These are phyloP conservation scores for Aspergillaceae sp. DNA, from an alignment of 2,329 filamentous ascomycete genomes.

Conservation along the genomic window DNA sequence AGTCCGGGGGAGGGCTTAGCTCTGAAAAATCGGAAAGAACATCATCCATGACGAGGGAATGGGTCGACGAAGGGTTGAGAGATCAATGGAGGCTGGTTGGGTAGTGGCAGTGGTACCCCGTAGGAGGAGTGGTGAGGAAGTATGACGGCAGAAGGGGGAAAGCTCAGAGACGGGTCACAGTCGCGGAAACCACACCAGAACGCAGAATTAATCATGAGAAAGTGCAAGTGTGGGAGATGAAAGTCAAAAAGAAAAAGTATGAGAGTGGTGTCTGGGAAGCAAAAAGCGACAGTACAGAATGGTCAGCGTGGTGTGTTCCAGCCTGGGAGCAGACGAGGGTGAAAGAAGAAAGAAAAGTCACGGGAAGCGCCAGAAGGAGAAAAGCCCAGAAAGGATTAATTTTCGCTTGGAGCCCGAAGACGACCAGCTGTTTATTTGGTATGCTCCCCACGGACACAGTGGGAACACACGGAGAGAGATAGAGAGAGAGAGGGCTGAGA, in stretches of 20 bases:
- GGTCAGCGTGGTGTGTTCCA: no score
- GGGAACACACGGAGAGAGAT: background rate
- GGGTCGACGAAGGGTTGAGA: no score
- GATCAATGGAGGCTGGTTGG: background rate
- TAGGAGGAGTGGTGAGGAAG: no score
- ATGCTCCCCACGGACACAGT: background rate
- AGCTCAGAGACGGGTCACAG: background rate
- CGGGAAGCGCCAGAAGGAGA: background rate
- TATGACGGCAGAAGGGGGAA: background rate
- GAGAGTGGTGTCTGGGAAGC: background rate
- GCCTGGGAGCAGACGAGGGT: background rate
- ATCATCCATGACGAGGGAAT: slow-evolving; percentile 14
- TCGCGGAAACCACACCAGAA: background rate
- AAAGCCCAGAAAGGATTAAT: background rate
- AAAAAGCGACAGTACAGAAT: no score
- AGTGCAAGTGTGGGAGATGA: background rate
- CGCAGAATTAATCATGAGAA: background rate
- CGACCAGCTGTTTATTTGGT: background rate
- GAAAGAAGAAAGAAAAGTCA: background rate
- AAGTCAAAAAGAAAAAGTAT: background rate
- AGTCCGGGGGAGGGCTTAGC: slow-evolving; percentile 35
- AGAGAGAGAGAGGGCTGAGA: background rate
- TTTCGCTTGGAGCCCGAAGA: background rate
- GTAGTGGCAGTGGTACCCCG: background rate
- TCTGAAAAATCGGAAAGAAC: slow-evolving; percentile 31